Conservation (phyloP, 306 rosid species). For the Acacia confusa region DNA sequence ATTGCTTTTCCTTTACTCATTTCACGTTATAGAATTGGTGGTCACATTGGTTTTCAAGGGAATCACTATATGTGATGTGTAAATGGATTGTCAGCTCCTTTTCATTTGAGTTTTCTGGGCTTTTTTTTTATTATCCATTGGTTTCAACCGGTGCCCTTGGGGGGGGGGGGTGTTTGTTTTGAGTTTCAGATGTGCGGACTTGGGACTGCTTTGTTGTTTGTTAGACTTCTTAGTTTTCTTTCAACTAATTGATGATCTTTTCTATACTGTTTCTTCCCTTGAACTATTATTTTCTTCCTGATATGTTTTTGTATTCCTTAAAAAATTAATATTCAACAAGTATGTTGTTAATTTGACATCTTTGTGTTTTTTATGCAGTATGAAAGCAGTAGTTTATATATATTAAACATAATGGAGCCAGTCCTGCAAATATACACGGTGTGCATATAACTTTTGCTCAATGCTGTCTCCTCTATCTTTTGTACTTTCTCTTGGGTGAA, state of each 20-base stretch:
- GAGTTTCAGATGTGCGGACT: not conserved
- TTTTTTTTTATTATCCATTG: not conserved
- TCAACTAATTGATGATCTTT: not conserved
- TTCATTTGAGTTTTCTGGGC: not conserved
- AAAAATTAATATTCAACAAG: too few species aligned
- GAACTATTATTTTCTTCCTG: not conserved
- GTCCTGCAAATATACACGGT: slow-evolving; percentile 89
- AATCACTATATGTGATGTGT: not conserved
- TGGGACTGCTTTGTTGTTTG: not conserved
- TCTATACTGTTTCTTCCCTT: not conserved
- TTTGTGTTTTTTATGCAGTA: slow-evolving; percentile 66
- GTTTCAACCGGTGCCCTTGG: not conserved
- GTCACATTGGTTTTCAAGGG: not conserved
- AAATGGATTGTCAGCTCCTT: not conserved
- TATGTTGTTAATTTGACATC: slow-evolving; percentile 35
- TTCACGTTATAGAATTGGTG: not conserved
- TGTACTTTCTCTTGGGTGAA: slow-evolving; percentile 29
- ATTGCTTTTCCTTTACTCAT: not conserved
- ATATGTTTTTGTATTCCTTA: not conserved
- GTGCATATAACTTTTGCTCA: slow-evolving; percentile 38
- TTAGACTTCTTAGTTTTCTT: not conserved
- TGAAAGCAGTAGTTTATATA: slow-evolving; percentile 88
- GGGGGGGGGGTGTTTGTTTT: too few species aligned
- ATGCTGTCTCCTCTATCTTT: slow-evolving; percentile 12
- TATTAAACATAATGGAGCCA: slow-evolving; percentile 91